phyloP scores from a whole-genome alignment of 805 yeast species.

The Starmerella bombi region DNA sequence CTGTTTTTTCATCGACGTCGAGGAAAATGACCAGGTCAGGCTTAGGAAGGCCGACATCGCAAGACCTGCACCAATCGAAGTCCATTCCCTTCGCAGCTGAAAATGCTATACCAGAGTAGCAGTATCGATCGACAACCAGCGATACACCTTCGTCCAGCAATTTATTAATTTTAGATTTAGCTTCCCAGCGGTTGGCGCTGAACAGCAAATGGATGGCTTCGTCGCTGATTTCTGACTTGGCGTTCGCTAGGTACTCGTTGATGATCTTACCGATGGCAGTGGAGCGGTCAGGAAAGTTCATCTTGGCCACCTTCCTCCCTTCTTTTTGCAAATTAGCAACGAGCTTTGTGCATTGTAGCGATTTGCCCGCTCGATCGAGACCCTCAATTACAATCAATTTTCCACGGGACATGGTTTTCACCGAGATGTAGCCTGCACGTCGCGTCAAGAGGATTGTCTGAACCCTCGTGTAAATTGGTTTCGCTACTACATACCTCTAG shows the following conservation, averaged over 20 bases:
- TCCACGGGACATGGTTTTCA: constrained; percentile 31
- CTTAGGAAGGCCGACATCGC: constrained; percentile 72
- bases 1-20: constrained; percentile 39
- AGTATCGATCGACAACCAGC: constrained; percentile 72
- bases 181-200: constrained; percentile 92
- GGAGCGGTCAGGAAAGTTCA: constrained; percentile 80
- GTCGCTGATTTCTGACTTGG: constrained; percentile 43
- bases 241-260: constrained; percentile 46
- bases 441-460: neutral
- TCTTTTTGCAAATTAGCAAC: constrained; percentile 23
- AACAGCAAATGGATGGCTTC: constrained; percentile 77
- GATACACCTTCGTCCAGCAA: constrained; percentile 40
- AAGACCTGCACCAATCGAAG: constrained; percentile 62
- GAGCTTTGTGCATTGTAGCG: constrained; percentile 56
- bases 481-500: neutral
- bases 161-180: constrained; percentile 35
- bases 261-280: constrained; percentile 73
- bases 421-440: neutral
- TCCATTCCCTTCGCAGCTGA: constrained; percentile 72
- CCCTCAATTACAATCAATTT: constrained; percentile 77
- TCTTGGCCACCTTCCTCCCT: constrained; percentile 33
- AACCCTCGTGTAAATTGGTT: neutral
- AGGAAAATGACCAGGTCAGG: constrained; percentile 79
- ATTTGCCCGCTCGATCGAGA: constrained; percentile 85
- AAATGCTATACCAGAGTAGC: constrained; percentile 87